phyloP scores from a whole-genome alignment of 768 basidiomycete genomes.

The Boletellus emodensis region DNA sequence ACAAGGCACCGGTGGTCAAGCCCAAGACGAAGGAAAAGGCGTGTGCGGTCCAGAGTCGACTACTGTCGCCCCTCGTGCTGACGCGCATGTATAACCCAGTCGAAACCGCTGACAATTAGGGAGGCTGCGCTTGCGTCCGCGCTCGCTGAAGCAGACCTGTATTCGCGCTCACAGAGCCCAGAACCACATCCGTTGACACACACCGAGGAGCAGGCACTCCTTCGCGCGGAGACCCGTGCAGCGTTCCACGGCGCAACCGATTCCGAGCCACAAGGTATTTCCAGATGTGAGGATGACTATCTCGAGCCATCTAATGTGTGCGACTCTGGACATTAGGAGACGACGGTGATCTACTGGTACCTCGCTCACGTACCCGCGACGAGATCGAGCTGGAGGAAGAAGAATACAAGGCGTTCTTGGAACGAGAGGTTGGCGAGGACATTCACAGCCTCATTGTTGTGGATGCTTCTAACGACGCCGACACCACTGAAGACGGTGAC shows the following conservation, averaged over 20 bases:
- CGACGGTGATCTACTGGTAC: constrained; percentile 66
- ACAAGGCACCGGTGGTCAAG: constrained; percentile 21
- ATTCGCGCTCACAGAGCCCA: constrained; percentile 55
- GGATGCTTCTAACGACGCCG: constrained; percentile 29
- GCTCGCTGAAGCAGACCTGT: constrained; percentile 44
- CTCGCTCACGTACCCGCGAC: constrained; percentile 72
- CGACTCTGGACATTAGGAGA: constrained; percentile 33
- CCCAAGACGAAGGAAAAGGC: constrained; percentile 51
- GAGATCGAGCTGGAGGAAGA: constrained; percentile 77
- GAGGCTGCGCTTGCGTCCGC: constrained; percentile 65
- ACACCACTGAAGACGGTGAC: constrained; percentile 24
- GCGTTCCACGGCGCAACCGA: constrained; percentile 62
- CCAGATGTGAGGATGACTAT: background rate
- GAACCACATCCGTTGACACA: constrained; percentile 58
- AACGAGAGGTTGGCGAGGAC: constrained; percentile 78
- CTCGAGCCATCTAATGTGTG: background rate
- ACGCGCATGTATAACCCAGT: constrained; percentile 32
- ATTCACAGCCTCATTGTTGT: constrained; percentile 64
- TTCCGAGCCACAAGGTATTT: constrained; percentile 10
- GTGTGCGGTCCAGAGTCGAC: constrained; percentile 1
- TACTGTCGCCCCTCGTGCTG: background rate
- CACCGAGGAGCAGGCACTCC: constrained; percentile 67
- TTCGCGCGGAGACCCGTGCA: constrained; percentile 78
- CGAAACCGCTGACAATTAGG: constrained; percentile 72
- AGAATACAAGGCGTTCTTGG: constrained; percentile 78